phyloP scores from a whole-genome alignment of 2,329 filamentous ascomycete genomes.

The Claviceps citrina region DNA sequence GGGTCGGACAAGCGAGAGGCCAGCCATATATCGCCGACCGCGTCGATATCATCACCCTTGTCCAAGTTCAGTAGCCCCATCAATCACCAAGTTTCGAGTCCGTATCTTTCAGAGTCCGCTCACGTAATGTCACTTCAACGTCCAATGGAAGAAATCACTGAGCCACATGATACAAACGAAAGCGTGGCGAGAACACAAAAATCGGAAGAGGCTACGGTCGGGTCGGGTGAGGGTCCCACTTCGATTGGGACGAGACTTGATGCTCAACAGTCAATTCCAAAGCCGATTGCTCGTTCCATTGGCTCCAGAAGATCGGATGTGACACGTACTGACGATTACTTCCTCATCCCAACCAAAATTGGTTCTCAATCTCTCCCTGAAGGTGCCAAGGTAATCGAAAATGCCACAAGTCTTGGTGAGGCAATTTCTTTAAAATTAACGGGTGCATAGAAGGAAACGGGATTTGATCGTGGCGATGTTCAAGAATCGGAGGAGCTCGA shows the following conservation, averaged over 20 bases:
- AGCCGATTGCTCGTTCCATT: background rate
- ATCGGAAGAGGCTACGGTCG: constrained; percentile 1
- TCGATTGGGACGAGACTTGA: background rate
- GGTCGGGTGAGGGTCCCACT: background rate
- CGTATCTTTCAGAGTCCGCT: constrained; percentile 31
- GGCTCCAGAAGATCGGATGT: background rate
- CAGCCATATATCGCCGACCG: constrained; percentile 13
- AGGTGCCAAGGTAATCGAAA: background rate
- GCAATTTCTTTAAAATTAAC: background rate
- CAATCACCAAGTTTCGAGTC: constrained; percentile 19
- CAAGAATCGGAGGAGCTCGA: background rate
- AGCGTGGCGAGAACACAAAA: constrained; percentile 4
- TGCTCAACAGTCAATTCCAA: background rate
- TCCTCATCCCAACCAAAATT: background rate
- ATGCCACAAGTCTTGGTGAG: background rate
- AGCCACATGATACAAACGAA: constrained; percentile 6
- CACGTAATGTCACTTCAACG: constrained; percentile 33
- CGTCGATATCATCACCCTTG: constrained; percentile 8
- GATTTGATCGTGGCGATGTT: background rate
- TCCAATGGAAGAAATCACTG: constrained; percentile 8
- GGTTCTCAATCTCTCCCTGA: background rate
- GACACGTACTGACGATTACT: background rate
- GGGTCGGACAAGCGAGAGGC: constrained; percentile 15
- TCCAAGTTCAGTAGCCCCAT: constrained; percentile 7
- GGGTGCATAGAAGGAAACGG: background rate